These are phyloP conservation scores for Arthroderma sp. DNA, from an alignment of 2,329 filamentous ascomycete species.

Conservation along the genomic window DNA sequence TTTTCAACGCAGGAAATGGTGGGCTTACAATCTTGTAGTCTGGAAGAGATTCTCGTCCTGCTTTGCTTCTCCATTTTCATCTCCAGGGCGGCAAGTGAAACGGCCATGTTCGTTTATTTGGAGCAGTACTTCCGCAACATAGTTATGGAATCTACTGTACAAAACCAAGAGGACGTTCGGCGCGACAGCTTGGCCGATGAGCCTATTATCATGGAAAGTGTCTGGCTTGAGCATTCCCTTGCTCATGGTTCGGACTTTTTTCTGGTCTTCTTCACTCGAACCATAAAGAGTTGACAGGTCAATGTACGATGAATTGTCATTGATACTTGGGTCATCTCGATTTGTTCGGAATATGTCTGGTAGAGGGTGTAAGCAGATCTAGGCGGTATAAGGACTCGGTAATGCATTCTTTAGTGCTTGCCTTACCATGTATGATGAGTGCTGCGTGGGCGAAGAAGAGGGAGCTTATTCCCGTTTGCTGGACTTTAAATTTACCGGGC, in stretches of 20 bases:
- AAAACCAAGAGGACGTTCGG: constrained; percentile 23
- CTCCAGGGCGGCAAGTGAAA: constrained; percentile 17
- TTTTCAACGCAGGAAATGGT: no score
- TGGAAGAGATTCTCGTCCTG: constrained; percentile 25
- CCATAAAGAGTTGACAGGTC: constrained; percentile 37
- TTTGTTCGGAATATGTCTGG: constrained; percentile 33
- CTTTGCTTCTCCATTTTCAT: constrained; percentile 27
- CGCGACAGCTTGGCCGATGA: constrained; percentile 23
- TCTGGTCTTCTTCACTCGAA: constrained; percentile 21
- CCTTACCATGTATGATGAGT: constrained; percentile 38
- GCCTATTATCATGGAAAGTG: constrained; percentile 22
- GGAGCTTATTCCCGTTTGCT: neutral
- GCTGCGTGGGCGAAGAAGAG: constrained; percentile 35
- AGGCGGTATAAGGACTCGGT: neutral
- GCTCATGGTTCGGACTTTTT: constrained; percentile 22
- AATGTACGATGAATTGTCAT: constrained; percentile 35
- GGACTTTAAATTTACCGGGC: neutral
- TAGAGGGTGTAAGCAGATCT: neutral
- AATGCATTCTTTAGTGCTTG: neutral
- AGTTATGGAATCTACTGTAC: constrained; percentile 30
- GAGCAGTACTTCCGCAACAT: constrained; percentile 23
- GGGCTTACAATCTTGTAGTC: constrained; percentile 16
- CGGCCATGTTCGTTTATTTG: constrained; percentile 32
- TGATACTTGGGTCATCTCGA: constrained; percentile 19
- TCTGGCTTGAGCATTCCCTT: constrained; percentile 28